A percentile compares a stretch with the other conserved stretches of the same genome.
These are phyloP conservation scores for Malus hybrid DNA, from an alignment of 331 rosid species.

Conservation along the genomic window DNA sequence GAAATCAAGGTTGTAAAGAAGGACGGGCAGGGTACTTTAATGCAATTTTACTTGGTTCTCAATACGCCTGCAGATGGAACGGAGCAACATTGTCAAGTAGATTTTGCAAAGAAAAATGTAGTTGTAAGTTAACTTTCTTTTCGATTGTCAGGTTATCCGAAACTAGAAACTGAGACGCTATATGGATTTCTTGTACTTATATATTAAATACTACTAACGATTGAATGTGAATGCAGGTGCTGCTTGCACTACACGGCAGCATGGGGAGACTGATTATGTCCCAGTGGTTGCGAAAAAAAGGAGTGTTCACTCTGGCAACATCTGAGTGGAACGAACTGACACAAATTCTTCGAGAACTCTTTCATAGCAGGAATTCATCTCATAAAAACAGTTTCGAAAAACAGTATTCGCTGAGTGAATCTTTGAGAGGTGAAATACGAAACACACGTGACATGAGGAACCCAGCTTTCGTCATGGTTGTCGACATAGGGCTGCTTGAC, in stretches of 20 bases:
- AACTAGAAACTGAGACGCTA: neutral
- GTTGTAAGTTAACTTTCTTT: slow-evolving; percentile 49
- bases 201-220: too few species aligned
- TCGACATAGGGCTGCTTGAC: slow-evolving; percentile 80
- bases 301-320: slow-evolving; percentile 64
- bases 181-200: neutral
- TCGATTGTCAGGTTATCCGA: neutral
- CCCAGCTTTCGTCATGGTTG: slow-evolving; percentile 56
- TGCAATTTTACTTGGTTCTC: slow-evolving; percentile 71
- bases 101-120: slow-evolving; percentile 48
- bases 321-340: slow-evolving; percentile 96
- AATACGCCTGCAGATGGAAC: slow-evolving; percentile 53
- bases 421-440: slow-evolving; percentile 43
- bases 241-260: slow-evolving; percentile 74
- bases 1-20: slow-evolving; percentile 82
- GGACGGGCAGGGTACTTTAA: slow-evolving; percentile 84
- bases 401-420: slow-evolving; percentile 42
- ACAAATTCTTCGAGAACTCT: slow-evolving; percentile 68
- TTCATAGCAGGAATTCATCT: slow-evolving; percentile 46
- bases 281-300: slow-evolving; percentile 67
- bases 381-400: slow-evolving; percentile 41
- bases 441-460: slow-evolving; percentile 55
- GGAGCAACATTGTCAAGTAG: slow-evolving; percentile 56
- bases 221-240: slow-evolving; percentile 43
- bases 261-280: slow-evolving; percentile 65